Evolutionary conservation across 2,329 filamentous ascomycete species (phyloP).

Genomic region (Colletotrichum euphorbiae): DNA sequence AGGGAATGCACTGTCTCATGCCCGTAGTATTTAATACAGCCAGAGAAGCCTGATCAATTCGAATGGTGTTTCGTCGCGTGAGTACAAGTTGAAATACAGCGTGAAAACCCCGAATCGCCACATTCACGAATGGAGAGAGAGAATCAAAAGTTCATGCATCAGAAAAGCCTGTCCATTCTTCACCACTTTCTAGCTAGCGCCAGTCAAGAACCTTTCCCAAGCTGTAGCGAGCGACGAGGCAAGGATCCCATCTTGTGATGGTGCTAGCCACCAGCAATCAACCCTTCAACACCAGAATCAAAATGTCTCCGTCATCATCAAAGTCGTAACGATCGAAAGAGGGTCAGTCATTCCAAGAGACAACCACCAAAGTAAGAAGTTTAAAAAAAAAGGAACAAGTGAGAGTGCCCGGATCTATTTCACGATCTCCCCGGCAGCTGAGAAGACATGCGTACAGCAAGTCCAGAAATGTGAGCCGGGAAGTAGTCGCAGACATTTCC

Average conservation of each 20-base stretch:
- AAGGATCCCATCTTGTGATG: slow-evolving; percentile 12
- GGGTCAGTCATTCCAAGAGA: slow-evolving; percentile 37
- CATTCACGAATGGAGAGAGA: neutral
- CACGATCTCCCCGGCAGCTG: neutral
- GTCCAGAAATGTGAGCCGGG: slow-evolving; percentile 5
- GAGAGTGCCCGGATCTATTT: neutral
- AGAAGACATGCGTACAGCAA: slow-evolving; percentile 6
- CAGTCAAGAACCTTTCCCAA: slow-evolving; percentile 25
- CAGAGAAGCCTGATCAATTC: no score
- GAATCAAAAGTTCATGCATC: slow-evolving; percentile 8
- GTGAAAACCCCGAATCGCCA: neutral
- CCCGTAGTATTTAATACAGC: no score
- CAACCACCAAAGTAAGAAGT: slow-evolving; percentile 31
- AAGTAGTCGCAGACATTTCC: slow-evolving; percentile 31
- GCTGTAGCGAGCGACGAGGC: slow-evolving; percentile 29
- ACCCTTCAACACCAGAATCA: slow-evolving; percentile 15
- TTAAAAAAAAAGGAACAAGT: slow-evolving; percentile 7
- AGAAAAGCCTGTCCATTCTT: slow-evolving; percentile 31
- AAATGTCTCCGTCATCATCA: slow-evolving; percentile 35
- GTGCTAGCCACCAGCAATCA: slow-evolving; percentile 8
- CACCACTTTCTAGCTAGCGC: slow-evolving; percentile 32
- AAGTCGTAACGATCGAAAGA: slow-evolving; percentile 39
- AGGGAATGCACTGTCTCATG: no score
- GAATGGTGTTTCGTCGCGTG: no score
- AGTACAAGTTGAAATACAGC: neutral